These are phyloP conservation scores for Colletotrichum sp. DNA, from an alignment of 2,329 filamentous ascomycete species.

Conservation along the genomic window DNA sequence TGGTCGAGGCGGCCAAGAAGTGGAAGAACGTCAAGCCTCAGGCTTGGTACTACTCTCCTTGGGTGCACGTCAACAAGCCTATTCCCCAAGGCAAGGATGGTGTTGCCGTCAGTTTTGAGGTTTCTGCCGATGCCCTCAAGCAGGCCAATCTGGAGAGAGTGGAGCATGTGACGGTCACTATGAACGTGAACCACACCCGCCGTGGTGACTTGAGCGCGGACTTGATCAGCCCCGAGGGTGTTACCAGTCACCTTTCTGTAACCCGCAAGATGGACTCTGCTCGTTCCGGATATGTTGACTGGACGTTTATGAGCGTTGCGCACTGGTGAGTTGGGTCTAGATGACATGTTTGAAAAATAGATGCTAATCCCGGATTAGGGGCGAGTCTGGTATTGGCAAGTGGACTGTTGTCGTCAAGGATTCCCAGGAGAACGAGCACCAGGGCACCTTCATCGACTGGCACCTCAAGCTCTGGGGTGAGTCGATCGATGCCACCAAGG, in stretches of 20 bases:
- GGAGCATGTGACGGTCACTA: constrained; percentile 96
- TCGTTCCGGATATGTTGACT: constrained; percentile 80
- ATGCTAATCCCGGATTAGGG: constrained; percentile 56
- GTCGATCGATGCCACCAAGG: constrained; percentile 75
- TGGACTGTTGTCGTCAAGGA: constrained; percentile 95
- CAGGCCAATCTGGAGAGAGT: constrained; percentile 83
- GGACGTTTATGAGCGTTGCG: constrained; percentile 98
- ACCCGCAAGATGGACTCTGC: constrained; percentile 73
- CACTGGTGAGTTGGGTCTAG: constrained; percentile 72
- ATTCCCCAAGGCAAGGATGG: constrained; percentile 88
- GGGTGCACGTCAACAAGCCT: constrained; percentile 84
- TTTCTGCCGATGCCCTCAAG: constrained; percentile 82
- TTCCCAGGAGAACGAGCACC: constrained; percentile 75
- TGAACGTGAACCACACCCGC: constrained; percentile 89
- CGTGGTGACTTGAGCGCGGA: constrained; percentile 94
- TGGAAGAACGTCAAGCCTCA: constrained; percentile 94
- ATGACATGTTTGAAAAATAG: too few relatives aligned
- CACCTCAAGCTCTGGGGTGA: constrained; percentile 95
- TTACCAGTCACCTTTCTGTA: constrained; percentile 84
- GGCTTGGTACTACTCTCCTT: constrained; percentile 92
- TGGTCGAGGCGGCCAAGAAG: constrained; percentile 84
- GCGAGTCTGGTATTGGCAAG: constrained; percentile 83
- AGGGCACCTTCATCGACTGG: constrained; percentile 87
- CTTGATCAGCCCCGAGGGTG: constrained; percentile 79
- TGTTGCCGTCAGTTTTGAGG: constrained; percentile 78